Evolutionary conservation across 805 yeast species (phyloP).

Genomic region (Metschnikowia similis): DNA sequence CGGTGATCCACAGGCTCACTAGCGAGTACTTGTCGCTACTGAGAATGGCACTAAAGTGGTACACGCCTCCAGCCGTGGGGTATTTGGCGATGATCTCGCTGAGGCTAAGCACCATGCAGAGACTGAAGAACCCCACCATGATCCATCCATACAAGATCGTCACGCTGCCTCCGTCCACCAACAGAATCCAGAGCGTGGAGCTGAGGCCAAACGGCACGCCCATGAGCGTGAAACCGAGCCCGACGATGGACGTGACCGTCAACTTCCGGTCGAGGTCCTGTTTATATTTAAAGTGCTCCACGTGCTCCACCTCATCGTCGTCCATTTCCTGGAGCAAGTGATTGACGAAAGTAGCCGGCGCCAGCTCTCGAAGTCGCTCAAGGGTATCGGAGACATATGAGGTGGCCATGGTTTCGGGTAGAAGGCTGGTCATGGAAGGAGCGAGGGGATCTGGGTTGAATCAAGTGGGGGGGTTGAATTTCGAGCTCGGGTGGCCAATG

Average conservation of each 20-base stretch:
- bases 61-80: constrained; percentile 73
- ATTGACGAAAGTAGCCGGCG: constrained; percentile 16
- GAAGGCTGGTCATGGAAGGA: background rate
- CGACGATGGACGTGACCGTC: constrained; percentile 67
- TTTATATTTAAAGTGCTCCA: constrained; percentile 70
- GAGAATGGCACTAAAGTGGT: constrained; percentile 71
- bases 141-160: constrained; percentile 76
- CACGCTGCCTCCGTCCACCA: constrained; percentile 72
- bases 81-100: constrained; percentile 76
- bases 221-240: constrained; percentile 76
- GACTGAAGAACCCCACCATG: constrained; percentile 57
- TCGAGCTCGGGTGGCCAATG: no score
- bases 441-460: background rate
- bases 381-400: constrained; percentile 11
- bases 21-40: constrained; percentile 56
- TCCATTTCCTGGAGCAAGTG: constrained; percentile 21
- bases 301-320: constrained; percentile 49
- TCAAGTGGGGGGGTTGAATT: no score
- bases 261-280: constrained; percentile 67
- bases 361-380: constrained; percentile 15
- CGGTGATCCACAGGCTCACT: constrained; percentile 69
- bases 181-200: constrained; percentile 65
- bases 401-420: constrained; percentile 8
- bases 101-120: constrained; percentile 64
- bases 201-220: constrained; percentile 78